Evolutionary conservation across 768 basidiomycete genomes (phyloP).

Genomic region (Rhodotorula babjevae): DNA sequence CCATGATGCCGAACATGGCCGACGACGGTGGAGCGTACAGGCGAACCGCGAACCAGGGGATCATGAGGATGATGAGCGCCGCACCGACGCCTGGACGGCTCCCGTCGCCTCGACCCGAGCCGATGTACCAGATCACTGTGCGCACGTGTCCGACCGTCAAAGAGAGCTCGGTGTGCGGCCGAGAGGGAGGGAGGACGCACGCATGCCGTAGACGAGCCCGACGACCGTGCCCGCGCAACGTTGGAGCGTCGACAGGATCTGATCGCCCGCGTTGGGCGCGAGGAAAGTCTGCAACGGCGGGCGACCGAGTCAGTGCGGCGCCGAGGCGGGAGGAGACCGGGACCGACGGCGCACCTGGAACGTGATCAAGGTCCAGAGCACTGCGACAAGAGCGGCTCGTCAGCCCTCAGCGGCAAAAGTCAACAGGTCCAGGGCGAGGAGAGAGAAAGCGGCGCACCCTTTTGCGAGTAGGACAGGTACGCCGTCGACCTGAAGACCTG

Average conservation of each 20-base stretch:
- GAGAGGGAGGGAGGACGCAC: slow-evolving; percentile 40
- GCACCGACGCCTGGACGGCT: slow-evolving; percentile 57
- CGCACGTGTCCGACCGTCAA: too few relatives aligned
- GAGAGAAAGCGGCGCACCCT: slow-evolving; percentile 12
- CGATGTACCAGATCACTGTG: slow-evolving; percentile 51
- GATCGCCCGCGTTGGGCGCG: slow-evolving; percentile 59
- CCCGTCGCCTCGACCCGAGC: slow-evolving; percentile 52
- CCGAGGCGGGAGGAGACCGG: not conserved
- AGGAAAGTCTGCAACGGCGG: not conserved
- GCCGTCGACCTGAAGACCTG: slow-evolving; percentile 51
- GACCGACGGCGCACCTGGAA: slow-evolving; percentile 54
- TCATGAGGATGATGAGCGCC: slow-evolving; percentile 43
- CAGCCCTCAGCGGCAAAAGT: slow-evolving; percentile 44
- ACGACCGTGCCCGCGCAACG: slow-evolving; percentile 52
- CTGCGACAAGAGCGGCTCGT: slow-evolving; percentile 19
- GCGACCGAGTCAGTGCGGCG: not conserved
- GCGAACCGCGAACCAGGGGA: slow-evolving; percentile 55
- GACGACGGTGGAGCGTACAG: slow-evolving; percentile 50
- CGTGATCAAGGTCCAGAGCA: slow-evolving; percentile 61
- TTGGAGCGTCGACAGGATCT: slow-evolving; percentile 51
- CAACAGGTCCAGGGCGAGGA: accelerated
- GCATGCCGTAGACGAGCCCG: slow-evolving; percentile 52
- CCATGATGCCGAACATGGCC: slow-evolving; percentile 45
- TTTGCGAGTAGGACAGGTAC: slow-evolving; percentile 38
- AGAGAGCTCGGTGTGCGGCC: too few relatives aligned